These are phyloP conservation scores for Phragmites australis DNA, from an alignment of 176 grass and related monocot genomes.

Conservation along the genomic window DNA sequence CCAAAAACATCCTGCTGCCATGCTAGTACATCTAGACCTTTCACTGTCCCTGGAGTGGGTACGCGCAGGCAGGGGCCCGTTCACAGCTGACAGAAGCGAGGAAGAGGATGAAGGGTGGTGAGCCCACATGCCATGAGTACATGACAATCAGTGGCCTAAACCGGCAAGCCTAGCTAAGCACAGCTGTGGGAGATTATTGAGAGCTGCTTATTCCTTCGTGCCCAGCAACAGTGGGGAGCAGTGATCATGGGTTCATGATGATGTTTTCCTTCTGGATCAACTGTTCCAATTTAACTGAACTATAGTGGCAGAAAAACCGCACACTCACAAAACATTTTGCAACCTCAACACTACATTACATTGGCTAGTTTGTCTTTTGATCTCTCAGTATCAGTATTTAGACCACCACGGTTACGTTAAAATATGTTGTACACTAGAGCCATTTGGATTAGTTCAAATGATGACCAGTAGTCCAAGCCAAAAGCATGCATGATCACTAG, in stretches of 20 bases:
- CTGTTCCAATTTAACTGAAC: not conserved
- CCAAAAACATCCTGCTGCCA: conserved; percentile 22
- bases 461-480: not conserved
- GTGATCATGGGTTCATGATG: conserved; percentile 32
- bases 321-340: not conserved
- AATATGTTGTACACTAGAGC: not conserved
- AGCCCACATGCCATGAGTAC: not conserved
- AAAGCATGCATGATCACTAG: not conserved
- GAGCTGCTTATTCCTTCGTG: conserved; percentile 6
- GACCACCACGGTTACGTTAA: not conserved
- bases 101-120: not conserved
- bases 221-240: conserved; percentile 7
- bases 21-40: not conserved
- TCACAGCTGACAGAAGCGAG: not conserved
- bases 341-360: not conserved
- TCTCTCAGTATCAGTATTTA: not conserved
- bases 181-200: conserved; percentile 30
- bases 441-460: not conserved
- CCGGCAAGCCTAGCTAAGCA: conserved; percentile 33
- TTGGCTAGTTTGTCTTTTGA: no score
- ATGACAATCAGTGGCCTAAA: conserved; percentile 31
- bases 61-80: no score
- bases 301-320: not conserved
- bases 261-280: not conserved
- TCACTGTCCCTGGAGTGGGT: not conserved